Conservation (phyloP, 768 basidiomycete species). For the Rickenella mellea region DNA sequence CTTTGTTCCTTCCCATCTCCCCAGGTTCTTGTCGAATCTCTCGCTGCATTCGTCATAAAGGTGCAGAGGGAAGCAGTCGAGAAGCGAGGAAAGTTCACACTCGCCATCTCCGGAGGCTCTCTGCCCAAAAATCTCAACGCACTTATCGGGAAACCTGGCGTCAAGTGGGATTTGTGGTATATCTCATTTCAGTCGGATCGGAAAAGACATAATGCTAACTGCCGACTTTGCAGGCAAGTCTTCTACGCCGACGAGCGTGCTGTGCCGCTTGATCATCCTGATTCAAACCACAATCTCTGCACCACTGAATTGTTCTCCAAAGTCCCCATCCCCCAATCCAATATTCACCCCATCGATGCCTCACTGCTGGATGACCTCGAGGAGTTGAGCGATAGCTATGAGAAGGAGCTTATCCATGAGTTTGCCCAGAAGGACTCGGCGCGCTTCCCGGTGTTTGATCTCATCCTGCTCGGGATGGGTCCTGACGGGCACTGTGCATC, state of each 20-base stretch:
- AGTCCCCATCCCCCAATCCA: constrained; percentile 62
- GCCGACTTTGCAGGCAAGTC: constrained; percentile 81
- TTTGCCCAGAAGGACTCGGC: constrained; percentile 92
- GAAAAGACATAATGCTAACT: not conserved
- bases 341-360: constrained; percentile 81
- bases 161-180: constrained; percentile 94
- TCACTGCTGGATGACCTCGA: constrained; percentile 61
- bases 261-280: constrained; percentile 85
- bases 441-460: constrained; percentile 94
- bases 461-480: constrained; percentile 94
- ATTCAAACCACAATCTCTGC: constrained; percentile 86
- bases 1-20: constrained; percentile 60
- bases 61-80: constrained; percentile 85
- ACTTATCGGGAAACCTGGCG: constrained; percentile 50
- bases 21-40: constrained; percentile 46
- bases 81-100: constrained; percentile 82
- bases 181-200: constrained; percentile 13
- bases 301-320: constrained; percentile 65
- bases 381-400: constrained; percentile 74
- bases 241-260: constrained; percentile 96
- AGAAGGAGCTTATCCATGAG: constrained; percentile 74
- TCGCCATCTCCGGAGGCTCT: constrained; percentile 92
- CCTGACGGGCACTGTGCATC: constrained; percentile 98
- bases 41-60: constrained; percentile 77
- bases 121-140: constrained; percentile 74